These are phyloP conservation scores for Kwoniella europaea DNA, from an alignment of 768 basidiomycete species.

Conservation along the genomic window DNA sequence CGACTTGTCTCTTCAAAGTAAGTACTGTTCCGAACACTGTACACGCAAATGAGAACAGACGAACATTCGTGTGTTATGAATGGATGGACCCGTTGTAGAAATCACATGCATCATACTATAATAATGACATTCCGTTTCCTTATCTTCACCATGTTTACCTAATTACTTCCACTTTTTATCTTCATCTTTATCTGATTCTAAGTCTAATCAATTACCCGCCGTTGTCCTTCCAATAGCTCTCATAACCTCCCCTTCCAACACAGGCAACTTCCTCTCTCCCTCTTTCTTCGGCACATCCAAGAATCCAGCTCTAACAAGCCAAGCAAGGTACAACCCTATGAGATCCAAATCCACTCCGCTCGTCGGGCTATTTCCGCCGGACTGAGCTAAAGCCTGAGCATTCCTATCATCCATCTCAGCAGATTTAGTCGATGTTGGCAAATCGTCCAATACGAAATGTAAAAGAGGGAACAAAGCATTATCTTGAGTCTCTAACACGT, in stretches of 20 bases:
- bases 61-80: no score
- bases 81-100: no score
- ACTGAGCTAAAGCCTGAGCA: conserved; percentile 68
- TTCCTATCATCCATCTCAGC: conserved; percentile 87
- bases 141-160: neutral
- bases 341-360: conserved; percentile 74
- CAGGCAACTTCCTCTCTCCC: conserved; percentile 50
- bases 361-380: conserved; percentile 58
- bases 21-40: no score
- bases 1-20: no score
- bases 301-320: conserved; percentile 86
- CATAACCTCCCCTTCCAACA: conserved; percentile 48
- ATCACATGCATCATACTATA: no score
- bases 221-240: conserved; percentile 57
- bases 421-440: conserved; percentile 94
- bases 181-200: neutral
- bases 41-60: no score
- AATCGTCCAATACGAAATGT: conserved; percentile 95
- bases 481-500: conserved; percentile 91
- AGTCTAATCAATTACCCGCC: conserved; percentile 25
- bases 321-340: conserved; percentile 87
- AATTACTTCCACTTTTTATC: neutral
- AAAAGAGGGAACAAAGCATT: conserved; percentile 96
- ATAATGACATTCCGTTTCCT: no score
- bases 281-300: conserved; percentile 64